These are phyloP conservation scores for Colletotrichum eremochloae DNA, from an alignment of 2,329 filamentous ascomycete species.

Conservation along the genomic window DNA sequence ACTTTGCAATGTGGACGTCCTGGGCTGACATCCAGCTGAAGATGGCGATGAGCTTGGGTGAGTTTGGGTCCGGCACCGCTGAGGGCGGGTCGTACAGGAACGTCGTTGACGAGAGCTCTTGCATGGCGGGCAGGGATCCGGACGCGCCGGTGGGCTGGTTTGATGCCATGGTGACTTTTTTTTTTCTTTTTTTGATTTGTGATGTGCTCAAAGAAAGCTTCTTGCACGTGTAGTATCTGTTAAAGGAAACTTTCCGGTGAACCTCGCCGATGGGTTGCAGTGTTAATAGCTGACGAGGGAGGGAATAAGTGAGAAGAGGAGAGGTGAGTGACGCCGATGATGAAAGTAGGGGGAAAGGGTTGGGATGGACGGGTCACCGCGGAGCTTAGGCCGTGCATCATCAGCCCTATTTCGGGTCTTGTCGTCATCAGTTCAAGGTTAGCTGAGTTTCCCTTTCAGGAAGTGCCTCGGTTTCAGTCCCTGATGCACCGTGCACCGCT, in stretches of 20 bases:
- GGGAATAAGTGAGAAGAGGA: neutral
- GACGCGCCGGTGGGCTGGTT: slow-evolving; percentile 42
- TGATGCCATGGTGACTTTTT: slow-evolving; percentile 46
- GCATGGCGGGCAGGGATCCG: slow-evolving; percentile 53
- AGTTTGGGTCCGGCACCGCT: slow-evolving; percentile 21
- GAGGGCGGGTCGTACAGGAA: slow-evolving; percentile 52
- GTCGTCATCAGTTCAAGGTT: slow-evolving; percentile 28
- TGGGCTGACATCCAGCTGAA: slow-evolving; percentile 65
- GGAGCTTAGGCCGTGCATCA: slow-evolving; percentile 10
- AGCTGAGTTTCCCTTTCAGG: slow-evolving; percentile 20
- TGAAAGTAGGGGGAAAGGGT: slow-evolving; percentile 20
- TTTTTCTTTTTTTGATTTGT: neutral
- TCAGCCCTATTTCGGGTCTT: slow-evolving; percentile 30
- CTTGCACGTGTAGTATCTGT: neutral
- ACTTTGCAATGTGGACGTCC: slow-evolving; percentile 66
- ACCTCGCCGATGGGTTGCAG: neutral
- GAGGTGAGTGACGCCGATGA: slow-evolving; percentile 11
- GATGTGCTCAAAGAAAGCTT: slow-evolving; percentile 1
- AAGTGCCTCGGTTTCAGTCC: slow-evolving; percentile 25
- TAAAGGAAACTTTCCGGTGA: neutral
- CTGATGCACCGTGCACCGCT: slow-evolving; percentile 11
- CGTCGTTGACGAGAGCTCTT: slow-evolving; percentile 53
- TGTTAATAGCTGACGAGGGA: neutral
- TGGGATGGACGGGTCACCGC: slow-evolving; percentile 34
- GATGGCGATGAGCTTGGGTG: slow-evolving; percentile 62